Evolutionary conservation across 257 asterid species (phyloP).

Genomic region (Scutellaria minor): DNA sequence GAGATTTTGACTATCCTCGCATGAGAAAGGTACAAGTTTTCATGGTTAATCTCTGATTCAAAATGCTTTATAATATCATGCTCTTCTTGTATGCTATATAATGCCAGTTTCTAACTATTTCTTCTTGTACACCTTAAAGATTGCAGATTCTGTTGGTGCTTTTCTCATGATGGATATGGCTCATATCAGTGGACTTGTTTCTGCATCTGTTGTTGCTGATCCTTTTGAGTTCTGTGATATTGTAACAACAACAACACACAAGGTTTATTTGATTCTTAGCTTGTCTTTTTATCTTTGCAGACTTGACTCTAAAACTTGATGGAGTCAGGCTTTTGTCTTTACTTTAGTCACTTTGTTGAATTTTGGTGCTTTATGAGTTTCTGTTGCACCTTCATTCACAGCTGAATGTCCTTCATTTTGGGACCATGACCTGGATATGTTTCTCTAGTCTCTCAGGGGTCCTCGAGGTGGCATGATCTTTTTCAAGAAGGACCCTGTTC

Average conservation of each 20-base stretch:
- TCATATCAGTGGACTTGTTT: constrained; percentile 95
- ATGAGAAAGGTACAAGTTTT: constrained; percentile 73
- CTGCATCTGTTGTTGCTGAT: constrained; percentile 90
- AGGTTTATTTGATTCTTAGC: constrained; percentile 52
- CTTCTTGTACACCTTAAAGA: constrained; percentile 45
- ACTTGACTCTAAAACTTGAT: background rate
- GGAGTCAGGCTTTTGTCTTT: background rate
- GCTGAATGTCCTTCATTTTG: constrained; percentile 8
- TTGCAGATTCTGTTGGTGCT: constrained; percentile 93
- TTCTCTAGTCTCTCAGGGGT: constrained; percentile 88
- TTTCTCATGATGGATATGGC: constrained; percentile 99
- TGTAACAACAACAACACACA: constrained; percentile 95
- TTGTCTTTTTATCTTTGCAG: background rate
- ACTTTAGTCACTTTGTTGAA: background rate
- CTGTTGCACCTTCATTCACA: background rate
- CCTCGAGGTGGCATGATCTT: constrained; percentile 99
- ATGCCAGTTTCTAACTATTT: constrained; percentile 21
- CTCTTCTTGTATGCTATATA: background rate
- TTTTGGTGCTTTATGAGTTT: constrained; percentile 5
- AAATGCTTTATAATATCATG: background rate
- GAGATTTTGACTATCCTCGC: constrained; percentile 90
- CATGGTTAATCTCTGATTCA: background rate
- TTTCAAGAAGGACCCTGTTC: constrained; percentile 87
- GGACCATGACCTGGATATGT: constrained; percentile 31
- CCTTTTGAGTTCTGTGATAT: constrained; percentile 95